Evolutionary conservation across 1,139 yeast genomes (phyloP).

Genomic region (Sugiyamaella novakii): DNA sequence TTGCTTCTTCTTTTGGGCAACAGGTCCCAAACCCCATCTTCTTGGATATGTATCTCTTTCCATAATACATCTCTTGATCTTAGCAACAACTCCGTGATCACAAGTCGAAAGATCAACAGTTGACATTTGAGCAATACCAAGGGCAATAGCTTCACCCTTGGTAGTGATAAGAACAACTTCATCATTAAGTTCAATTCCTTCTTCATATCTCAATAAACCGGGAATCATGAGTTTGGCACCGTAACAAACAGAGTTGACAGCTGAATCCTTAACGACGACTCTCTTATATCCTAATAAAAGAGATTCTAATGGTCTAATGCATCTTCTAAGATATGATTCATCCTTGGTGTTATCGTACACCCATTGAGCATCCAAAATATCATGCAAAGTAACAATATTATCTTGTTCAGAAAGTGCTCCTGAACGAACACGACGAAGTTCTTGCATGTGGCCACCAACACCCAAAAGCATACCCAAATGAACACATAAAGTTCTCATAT

Average conservation of each 20-base stretch:
- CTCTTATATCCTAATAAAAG: conserved; percentile 93
- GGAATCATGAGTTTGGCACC: conserved; percentile 99
- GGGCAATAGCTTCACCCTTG: conserved; percentile 99
- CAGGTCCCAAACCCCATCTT: conserved; percentile 99
- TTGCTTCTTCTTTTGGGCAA: conserved; percentile 98
- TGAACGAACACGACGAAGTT: conserved; percentile 97
- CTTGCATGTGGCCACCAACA: conserved; percentile 99
- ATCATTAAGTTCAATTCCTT: conserved; percentile 94
- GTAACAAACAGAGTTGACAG: conserved; percentile 97
- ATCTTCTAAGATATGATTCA: conserved; percentile 90
- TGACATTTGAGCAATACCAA: conserved; percentile 98
- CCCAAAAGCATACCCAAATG: conserved; percentile 97
- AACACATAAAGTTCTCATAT: conserved; percentile 98
- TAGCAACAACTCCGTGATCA: conserved; percentile 98
- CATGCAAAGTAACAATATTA: conserved; percentile 92
- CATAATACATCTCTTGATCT: conserved; percentile 98
- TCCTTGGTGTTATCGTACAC: conserved; percentile 96
- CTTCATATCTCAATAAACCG: conserved; percentile 95
- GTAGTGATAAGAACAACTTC: conserved; percentile 98
- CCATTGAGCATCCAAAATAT: conserved; percentile 97
- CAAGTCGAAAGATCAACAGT: conserved; percentile 95
- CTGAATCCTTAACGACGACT: conserved; percentile 96
- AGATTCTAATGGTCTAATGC: conserved; percentile 94
- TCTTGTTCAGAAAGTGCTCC: conserved; percentile 93
- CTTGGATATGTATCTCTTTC: conserved; percentile 99